A percentile compares a stretch with the other conserved stretches of the same genome.
Conservation (phyloP, 75 land plant species). For the Ceratopteris richardii region DNA sequence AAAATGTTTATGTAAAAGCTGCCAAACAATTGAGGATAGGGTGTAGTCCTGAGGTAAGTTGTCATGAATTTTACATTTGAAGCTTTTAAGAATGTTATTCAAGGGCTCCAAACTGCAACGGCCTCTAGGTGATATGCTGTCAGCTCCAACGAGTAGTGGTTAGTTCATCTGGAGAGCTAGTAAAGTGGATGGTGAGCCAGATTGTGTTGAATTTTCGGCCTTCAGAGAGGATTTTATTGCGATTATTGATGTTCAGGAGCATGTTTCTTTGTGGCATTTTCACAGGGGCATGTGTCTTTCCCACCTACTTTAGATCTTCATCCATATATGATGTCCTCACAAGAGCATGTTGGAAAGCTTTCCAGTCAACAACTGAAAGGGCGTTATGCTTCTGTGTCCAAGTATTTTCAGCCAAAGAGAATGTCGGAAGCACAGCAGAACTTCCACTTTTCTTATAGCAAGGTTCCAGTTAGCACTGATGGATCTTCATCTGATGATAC, state of each 20-base stretch:
- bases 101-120: too few species aligned
- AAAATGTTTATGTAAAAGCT: slow-evolving; percentile 37
- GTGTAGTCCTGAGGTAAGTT: slow-evolving; percentile 68
- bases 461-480: slow-evolving; percentile 1
- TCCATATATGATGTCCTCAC: slow-evolving; percentile 47
- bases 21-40: slow-evolving; percentile 53
- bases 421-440: not conserved
- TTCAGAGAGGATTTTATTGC: not conserved
- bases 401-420: slow-evolving; percentile 8
- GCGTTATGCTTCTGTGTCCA: slow-evolving; percentile 7
- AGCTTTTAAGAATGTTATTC: too few species aligned
- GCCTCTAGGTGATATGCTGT: slow-evolving; percentile 67
- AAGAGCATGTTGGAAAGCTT: slow-evolving; percentile 4
- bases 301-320: slow-evolving; percentile 45
- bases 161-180: slow-evolving; percentile 39
- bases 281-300: slow-evolving; percentile 77
- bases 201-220: slow-evolving; percentile 1
- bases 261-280: not conserved
- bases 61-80: not conserved
- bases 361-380: slow-evolving; percentile 6
- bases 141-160: slow-evolving; percentile 63
- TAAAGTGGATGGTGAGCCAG: slow-evolving; percentile 55
- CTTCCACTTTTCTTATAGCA: not conserved
- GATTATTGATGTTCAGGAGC: too few species aligned
- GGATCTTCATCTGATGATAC: slow-evolving; percentile 4